phyloP scores from a whole-genome alignment of 2,329 filamentous ascomycete species.

The Teratosphaeria zuluensis region DNA sequence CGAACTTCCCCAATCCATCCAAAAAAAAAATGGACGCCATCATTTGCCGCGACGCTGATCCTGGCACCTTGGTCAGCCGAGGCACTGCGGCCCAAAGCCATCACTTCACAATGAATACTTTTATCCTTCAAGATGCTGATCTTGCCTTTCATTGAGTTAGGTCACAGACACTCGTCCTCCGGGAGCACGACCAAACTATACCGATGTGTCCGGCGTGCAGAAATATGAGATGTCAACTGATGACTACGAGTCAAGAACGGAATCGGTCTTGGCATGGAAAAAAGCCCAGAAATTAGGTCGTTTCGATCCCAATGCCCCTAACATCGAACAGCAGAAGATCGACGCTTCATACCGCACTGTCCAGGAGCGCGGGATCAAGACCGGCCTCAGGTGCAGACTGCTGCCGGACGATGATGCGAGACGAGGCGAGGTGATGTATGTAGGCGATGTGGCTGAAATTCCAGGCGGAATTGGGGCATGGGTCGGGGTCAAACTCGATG shows the following conservation, averaged over 20 bases:
- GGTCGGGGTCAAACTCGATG: conserved; percentile 65
- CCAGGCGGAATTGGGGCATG: conserved; percentile 51
- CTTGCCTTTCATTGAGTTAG: conserved; percentile 34
- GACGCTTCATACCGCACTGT: conserved; percentile 62
- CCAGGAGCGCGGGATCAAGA: conserved; percentile 46
- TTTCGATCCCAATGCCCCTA: conserved; percentile 78
- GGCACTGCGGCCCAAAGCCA: neutral
- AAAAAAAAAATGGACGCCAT: neutral
- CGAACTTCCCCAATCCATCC: neutral
- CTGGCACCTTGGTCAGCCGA: neutral
- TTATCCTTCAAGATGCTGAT: neutral
- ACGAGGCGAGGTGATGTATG: conserved; percentile 60
- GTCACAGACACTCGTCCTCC: conserved; percentile 71
- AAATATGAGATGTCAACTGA: conserved; percentile 84
- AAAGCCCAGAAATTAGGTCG: conserved; percentile 89
- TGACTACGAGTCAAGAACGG: conserved; percentile 75
- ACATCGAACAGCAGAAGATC: conserved; percentile 62
- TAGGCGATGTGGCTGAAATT: conserved; percentile 67
- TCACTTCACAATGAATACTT: neutral
- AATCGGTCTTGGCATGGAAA: conserved; percentile 93
- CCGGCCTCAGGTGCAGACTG: conserved; percentile 35
- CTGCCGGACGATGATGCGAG: conserved; percentile 50
- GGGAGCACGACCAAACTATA: conserved; percentile 66
- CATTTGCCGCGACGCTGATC: neutral
- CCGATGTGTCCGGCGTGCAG: conserved; percentile 68